Evolutionary conservation across 2,329 filamentous ascomycete genomes (phyloP).

Genomic region (Rutstroemia sp.): DNA sequence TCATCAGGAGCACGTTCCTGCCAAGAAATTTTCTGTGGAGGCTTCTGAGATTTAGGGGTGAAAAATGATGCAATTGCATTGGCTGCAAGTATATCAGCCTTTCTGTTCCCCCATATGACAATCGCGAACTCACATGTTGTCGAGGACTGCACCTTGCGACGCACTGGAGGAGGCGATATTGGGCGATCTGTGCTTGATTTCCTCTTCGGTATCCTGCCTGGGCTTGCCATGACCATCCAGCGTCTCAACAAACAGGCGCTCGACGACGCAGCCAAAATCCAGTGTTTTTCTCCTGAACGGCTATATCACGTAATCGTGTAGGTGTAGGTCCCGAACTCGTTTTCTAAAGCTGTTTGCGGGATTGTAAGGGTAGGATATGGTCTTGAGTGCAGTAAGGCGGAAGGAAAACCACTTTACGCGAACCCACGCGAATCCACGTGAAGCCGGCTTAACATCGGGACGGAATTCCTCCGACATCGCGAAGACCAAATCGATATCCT

Average conservation of each 20-base stretch:
- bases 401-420: too few relatives aligned
- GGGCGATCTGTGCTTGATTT: conserved; percentile 20
- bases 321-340: too few relatives aligned
- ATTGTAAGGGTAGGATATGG: too few relatives aligned
- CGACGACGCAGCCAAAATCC: not conserved
- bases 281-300: too few relatives aligned
- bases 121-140: conserved; percentile 27
- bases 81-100: conserved; percentile 38
- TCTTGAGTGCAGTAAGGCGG: too few relatives aligned
- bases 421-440: too few relatives aligned
- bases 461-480: too few relatives aligned
- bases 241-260: not conserved
- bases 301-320: too few relatives aligned
- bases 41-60: conserved; percentile 77
- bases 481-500: too few relatives aligned
- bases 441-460: too few relatives aligned
- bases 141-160: conserved; percentile 29
- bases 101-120: not conserved
- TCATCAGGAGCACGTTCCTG: conserved; percentile 49
- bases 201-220: conserved; percentile 20
- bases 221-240: conserved; percentile 16
- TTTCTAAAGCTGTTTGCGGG: too few relatives aligned
- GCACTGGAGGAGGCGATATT: conserved; percentile 28
- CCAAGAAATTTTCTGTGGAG: conserved; percentile 70
- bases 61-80: conserved; percentile 78